Percentiles rank a stretch among this genome's conserved stretches.
Evolutionary conservation across 495 filamentous ascomycete species (phyloP).

Genomic region (Penicillium diatomitis): DNA sequence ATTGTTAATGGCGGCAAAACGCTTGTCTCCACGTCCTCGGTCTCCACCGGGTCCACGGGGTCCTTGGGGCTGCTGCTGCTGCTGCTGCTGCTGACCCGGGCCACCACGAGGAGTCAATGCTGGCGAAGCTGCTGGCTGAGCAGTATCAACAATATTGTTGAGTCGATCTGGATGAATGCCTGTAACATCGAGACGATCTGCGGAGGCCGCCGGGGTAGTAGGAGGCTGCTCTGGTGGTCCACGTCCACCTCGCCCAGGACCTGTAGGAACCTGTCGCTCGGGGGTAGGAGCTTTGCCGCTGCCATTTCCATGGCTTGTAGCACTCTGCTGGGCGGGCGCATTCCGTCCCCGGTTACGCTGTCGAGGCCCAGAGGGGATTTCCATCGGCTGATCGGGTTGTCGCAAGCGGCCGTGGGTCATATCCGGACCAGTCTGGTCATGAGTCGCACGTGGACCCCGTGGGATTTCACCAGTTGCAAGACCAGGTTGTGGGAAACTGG

Average conservation of each 20-base stretch:
- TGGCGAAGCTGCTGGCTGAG: conserved; percentile 16
- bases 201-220: conserved; percentile 13
- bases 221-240: conserved; percentile 17
- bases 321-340: conserved; percentile 19
- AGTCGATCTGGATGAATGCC: conserved; percentile 46
- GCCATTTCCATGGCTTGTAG: conserved; percentile 14
- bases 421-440: conserved; percentile 31
- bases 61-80: conserved; percentile 1
- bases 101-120: conserved; percentile 25
- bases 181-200: conserved; percentile 20
- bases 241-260: conserved; percentile 28
- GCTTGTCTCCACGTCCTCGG: conserved; percentile 34
- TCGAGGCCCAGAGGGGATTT: conserved; percentile 66
- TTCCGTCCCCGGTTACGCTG: conserved; percentile 27
- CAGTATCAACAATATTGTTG: conserved; percentile 15
- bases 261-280: conserved; percentile 31
- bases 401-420: conserved; percentile 47
- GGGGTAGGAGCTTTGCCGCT: conserved; percentile 15
- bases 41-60: conserved; percentile 29
- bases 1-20: conserved; percentile 35
- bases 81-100: conserved; percentile 8
- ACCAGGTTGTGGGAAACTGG: conserved; percentile 13
- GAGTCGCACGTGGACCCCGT: conserved; percentile 26
- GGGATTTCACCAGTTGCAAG: conserved; percentile 30
- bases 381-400: conserved; percentile 43